Conservation (phyloP, 352 stramenopile species). For the Bremia lactucae region DNA sequence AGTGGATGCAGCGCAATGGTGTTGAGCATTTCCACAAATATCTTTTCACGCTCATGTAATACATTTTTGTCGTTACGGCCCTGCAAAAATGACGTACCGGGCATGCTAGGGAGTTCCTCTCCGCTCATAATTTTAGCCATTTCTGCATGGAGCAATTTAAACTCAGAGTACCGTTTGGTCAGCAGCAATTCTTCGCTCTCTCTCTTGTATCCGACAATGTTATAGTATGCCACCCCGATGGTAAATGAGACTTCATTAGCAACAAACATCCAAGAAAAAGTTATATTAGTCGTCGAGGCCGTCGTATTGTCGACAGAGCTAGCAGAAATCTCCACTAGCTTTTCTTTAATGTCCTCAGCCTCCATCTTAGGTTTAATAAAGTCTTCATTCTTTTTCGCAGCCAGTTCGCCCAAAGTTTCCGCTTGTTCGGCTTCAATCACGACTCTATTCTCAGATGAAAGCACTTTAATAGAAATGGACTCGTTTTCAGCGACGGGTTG, state of each 20-base stretch:
- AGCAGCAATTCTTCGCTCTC: slow-evolving; percentile 31
- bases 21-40: slow-evolving; percentile 62
- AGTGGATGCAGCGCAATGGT: slow-evolving; percentile 41
- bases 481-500: no score
- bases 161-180: slow-evolving; percentile 69
- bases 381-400: slow-evolving; percentile 6
- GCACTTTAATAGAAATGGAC: background rate
- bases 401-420: slow-evolving; percentile 4
- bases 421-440: slow-evolving; percentile 1
- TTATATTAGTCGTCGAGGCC: slow-evolving; percentile 1
- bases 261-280: slow-evolving; percentile 18
- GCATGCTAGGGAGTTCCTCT: slow-evolving; percentile 42
- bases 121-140: slow-evolving; percentile 44
- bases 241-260: slow-evolving; percentile 32
- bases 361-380: slow-evolving; percentile 7
- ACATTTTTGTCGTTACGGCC: slow-evolving; percentile 40
- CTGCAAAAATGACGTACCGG: slow-evolving; percentile 37
- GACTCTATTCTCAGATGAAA: background rate
- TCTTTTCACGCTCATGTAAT: slow-evolving; percentile 38
- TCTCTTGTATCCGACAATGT: slow-evolving; percentile 28
- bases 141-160: slow-evolving; percentile 51
- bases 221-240: slow-evolving; percentile 35
- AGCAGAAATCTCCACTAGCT: slow-evolving; percentile 3
- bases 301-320: slow-evolving; percentile 8
- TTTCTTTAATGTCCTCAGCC: slow-evolving; percentile 6